These are phyloP conservation scores for Diaporthe citri DNA, from an alignment of 2,329 filamentous ascomycete genomes.

Conservation along the genomic window DNA sequence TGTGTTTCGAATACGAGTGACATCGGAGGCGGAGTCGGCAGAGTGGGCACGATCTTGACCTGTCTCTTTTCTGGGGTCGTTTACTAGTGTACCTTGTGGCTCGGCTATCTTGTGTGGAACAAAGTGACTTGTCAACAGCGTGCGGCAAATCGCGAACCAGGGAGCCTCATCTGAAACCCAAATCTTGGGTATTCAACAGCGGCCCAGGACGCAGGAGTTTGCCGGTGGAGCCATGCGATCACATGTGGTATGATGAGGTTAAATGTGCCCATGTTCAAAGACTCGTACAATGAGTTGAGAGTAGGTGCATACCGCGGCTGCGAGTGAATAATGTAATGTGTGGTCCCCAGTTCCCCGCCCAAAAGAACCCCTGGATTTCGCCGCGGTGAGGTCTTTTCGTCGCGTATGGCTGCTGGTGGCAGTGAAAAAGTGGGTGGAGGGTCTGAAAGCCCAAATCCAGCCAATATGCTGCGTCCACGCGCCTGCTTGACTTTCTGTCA, in stretches of 20 bases:
- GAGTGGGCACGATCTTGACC: background rate
- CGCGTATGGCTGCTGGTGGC: conserved; percentile 30
- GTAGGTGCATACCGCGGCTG: conserved; percentile 19
- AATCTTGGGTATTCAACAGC: background rate
- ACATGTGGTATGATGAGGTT: background rate
- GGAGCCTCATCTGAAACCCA: background rate
- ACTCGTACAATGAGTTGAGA: background rate
- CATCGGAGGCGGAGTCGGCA: background rate
- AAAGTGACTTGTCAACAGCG: background rate
- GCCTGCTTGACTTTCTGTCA: conserved; percentile 24
- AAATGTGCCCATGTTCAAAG: background rate
- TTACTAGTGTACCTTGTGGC: background rate
- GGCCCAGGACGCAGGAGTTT: background rate
- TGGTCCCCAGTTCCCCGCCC: conserved; percentile 17
- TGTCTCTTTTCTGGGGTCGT: background rate
- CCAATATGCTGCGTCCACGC: conserved; percentile 33
- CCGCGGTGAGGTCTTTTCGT: conserved; percentile 25
- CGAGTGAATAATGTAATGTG: conserved; percentile 6
- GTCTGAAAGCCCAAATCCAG: background rate
- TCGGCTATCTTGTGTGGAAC: background rate
- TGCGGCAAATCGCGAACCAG: background rate
- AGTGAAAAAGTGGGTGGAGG: conserved; percentile 34
- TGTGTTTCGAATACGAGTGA: background rate
- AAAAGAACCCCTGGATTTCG: background rate
- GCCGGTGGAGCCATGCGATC: background rate